Evolutionary conservation across 2,329 filamentous ascomycete species (phyloP).

Genomic region (Huntiella moniliformis): DNA sequence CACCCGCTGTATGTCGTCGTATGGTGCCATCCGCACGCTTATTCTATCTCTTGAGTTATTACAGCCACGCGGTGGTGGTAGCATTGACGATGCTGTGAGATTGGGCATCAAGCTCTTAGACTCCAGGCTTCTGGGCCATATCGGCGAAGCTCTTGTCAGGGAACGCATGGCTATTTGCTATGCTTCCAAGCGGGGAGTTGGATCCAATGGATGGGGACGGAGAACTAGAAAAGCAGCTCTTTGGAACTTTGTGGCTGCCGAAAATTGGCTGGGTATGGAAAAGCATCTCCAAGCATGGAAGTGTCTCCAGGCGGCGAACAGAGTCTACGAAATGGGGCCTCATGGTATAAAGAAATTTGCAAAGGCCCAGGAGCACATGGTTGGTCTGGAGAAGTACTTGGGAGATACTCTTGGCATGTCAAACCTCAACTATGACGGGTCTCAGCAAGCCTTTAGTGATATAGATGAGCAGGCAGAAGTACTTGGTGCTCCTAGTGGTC

Average conservation of each 20-base stretch:
- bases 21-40: conserved; percentile 62
- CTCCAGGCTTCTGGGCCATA: conserved; percentile 49
- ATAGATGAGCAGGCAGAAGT: conserved; percentile 9
- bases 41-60: conserved; percentile 65
- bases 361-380: conserved; percentile 6
- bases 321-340: conserved; percentile 2
- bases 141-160: conserved; percentile 67
- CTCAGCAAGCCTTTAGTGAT: conserved; percentile 2
- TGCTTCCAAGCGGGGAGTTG: conserved; percentile 49
- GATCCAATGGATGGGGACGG: conserved; percentile 48
- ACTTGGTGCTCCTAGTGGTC: background rate
- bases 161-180: conserved; percentile 80
- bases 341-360: conserved; percentile 6
- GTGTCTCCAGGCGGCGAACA: conserved; percentile 39
- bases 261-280: conserved; percentile 62
- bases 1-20: conserved; percentile 61
- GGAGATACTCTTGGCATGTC: conserved; percentile 5
- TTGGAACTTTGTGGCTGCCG: conserved; percentile 69
- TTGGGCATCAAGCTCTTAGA: conserved; percentile 74
- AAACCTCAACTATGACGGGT: background rate
- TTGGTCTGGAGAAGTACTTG: conserved; percentile 5
- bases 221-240: conserved; percentile 71
- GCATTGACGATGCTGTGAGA: conserved; percentile 67
- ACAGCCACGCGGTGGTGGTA: conserved; percentile 58
- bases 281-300: conserved; percentile 63